Evolutionary conservation across 2,329 filamentous ascomycete species (phyloP), one percentile per base, ranked within the genome.

Genomic region (Sodiomyces alkalinus): DNA sequence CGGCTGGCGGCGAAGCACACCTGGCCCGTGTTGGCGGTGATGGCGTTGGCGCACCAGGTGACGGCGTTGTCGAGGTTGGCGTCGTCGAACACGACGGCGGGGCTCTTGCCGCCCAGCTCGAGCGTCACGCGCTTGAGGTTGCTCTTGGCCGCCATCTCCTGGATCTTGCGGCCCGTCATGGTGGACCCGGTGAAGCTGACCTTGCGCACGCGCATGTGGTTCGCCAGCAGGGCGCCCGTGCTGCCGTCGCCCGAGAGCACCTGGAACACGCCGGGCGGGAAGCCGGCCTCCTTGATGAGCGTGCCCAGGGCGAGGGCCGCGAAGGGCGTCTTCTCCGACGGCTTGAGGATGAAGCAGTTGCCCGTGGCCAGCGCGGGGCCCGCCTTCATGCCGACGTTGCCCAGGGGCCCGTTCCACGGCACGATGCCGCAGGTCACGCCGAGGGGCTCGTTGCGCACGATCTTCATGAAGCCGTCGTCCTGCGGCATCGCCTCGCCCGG

Each of bases 1-100:
- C 77, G 58, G 1, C 74, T 79, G 5, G 74, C 75, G 38, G 80
- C 80, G 19, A 76, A 79, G 56, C 78, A 83, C 26, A 81, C 74
- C 48, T 83, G 78, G 12, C 78, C 77, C 0, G 72, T 72, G 41
- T 81, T 80, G 32, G 69, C 71, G 56, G 79, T 74, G 61, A 82
- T 49, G 9, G 52, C 41, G 31, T 47, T 45, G 16, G 44, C 44
- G 10, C 45, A 44, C 49, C 50, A 54, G 4, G 33, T 39, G 6
- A 47, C 71, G 8, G 74, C 74, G 38, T 62, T 64, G 18, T 76
- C 68, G 19, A 80, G 43, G 28, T 76, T 64, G 5, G 66, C 70
- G 40, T 80, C 74, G 3, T 71, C 68, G 8, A 80, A 64, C 27
- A 80, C 58, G 19, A 80, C 55, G 26, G 74, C 60, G 1, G 76